Percentiles rank a stretch among this genome's conserved stretches.
phyloP scores from a whole-genome alignment of 257 asterid species.

The Anisodus acutangulus region DNA sequence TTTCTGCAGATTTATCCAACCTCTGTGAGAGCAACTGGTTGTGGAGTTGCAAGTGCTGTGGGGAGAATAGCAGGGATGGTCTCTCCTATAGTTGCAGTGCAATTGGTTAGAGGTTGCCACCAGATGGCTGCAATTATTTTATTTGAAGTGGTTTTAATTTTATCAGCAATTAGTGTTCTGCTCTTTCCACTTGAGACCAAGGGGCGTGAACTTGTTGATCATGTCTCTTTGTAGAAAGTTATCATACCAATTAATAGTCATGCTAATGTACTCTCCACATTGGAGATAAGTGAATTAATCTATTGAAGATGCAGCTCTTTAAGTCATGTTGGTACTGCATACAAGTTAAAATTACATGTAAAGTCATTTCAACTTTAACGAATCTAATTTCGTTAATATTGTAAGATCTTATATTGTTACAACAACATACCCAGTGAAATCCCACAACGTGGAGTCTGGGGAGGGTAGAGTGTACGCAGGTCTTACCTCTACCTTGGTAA shows the following conservation, averaged over 20 bases:
- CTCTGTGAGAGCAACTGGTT: constrained; percentile 73
- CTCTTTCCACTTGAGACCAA: constrained; percentile 54
- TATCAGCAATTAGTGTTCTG: constrained; percentile 56
- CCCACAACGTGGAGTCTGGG: too few species aligned
- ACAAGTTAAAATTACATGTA: background rate
- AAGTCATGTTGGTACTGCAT: background rate
- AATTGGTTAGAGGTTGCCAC: constrained; percentile 71
- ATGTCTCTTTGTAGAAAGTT: constrained; percentile 12
- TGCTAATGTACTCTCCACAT: background rate
- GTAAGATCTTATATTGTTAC: background rate
- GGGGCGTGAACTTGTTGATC: constrained; percentile 40
- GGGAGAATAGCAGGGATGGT: constrained; percentile 88
- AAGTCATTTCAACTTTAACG: background rate
- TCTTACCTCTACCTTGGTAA: too few species aligned
- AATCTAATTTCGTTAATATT: background rate
- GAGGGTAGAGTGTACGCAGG: too few species aligned
- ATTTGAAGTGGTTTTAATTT: constrained; percentile 57
- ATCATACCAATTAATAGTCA: background rate
- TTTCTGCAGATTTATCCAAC: constrained; percentile 78
- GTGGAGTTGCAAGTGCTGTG: constrained; percentile 66
- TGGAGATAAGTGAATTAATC: background rate
- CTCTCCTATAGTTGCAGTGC: constrained; percentile 77
- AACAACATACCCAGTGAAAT: too few species aligned
- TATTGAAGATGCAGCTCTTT: background rate
- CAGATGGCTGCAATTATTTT: constrained; percentile 59